Conservation (phyloP, 768 basidiomycete species). For the Mycena vitilis region DNA sequence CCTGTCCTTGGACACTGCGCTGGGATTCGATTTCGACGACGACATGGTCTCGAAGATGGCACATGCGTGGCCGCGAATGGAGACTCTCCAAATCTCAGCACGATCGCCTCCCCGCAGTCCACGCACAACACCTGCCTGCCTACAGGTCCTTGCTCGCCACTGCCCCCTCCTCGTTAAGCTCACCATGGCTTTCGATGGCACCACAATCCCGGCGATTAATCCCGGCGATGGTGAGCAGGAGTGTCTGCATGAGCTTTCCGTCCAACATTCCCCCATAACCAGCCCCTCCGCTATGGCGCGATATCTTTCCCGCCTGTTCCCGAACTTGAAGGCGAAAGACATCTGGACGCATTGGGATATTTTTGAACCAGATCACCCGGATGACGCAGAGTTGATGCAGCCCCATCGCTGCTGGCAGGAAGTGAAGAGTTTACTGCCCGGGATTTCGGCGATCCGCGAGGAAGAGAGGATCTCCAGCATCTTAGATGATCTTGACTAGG, state of each 20-base stretch:
- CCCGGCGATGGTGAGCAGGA: not conserved
- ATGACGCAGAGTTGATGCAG: not conserved
- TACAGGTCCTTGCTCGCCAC: not conserved
- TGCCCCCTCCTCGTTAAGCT: not conserved
- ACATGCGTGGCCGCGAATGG: not conserved
- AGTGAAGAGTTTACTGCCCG: not conserved
- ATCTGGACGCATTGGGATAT: not conserved
- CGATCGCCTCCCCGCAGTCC: not conserved
- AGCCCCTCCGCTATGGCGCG: not conserved
- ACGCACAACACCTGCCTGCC: slow-evolving; percentile 1
- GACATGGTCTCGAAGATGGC: not conserved
- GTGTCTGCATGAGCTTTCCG: not conserved
- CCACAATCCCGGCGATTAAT: not conserved
- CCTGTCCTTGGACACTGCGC: not conserved
- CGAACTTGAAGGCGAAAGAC: not conserved
- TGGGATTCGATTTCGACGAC: slow-evolving; percentile 1
- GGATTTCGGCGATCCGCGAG: not conserved
- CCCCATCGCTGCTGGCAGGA: slow-evolving; percentile 4
- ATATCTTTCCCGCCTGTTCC: not conserved
- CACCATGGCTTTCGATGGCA: not conserved
- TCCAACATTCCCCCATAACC: not conserved
- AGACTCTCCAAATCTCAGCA: not conserved
- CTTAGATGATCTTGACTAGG: too few relatives aligned
- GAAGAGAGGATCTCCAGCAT: not conserved
- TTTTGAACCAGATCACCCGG: not conserved